Evolutionary conservation across 306 rosid species (phyloP).

Genomic region (Cucurbita maxima): DNA sequence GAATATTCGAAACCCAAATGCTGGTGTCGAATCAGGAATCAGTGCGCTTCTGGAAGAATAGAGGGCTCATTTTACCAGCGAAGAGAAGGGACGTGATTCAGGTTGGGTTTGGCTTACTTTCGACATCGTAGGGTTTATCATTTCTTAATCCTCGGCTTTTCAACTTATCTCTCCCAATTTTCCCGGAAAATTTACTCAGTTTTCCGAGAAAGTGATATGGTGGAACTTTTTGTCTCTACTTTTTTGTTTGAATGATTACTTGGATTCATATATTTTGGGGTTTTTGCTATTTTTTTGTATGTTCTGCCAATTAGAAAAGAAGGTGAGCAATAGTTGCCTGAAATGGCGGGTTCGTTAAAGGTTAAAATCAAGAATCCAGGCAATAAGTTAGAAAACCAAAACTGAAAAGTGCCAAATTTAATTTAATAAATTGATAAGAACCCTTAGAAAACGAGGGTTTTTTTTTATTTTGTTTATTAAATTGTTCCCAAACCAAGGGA

Average conservation of each 20-base stretch:
- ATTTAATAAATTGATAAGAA: constrained; percentile 26
- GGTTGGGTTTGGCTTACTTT: neutral
- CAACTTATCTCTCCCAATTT: neutral
- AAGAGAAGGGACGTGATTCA: neutral
- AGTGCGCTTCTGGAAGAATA: neutral
- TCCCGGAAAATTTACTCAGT: neutral
- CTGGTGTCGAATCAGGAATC: neutral
- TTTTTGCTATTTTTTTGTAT: constrained; percentile 8
- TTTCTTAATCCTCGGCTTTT: neutral
- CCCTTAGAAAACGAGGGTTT: constrained; percentile 18
- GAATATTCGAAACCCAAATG: neutral
- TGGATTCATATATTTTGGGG: neutral
- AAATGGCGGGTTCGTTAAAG: constrained; percentile 58
- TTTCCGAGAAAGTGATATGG: neutral
- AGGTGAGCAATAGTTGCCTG: constrained; percentile 51
- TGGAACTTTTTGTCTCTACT: neutral
- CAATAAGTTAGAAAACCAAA: constrained; percentile 39
- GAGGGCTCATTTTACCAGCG: neutral
- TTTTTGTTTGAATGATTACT: neutral
- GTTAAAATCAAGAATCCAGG: constrained; percentile 71
- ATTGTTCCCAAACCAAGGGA: constrained; percentile 31
- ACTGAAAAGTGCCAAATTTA: constrained; percentile 30
- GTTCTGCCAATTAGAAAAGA: constrained; percentile 16
- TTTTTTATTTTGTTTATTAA: constrained; percentile 6
- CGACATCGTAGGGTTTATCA: neutral